Evolutionary conservation across 768 basidiomycete species (phyloP).

Genomic region (Auricularia cornea): DNA sequence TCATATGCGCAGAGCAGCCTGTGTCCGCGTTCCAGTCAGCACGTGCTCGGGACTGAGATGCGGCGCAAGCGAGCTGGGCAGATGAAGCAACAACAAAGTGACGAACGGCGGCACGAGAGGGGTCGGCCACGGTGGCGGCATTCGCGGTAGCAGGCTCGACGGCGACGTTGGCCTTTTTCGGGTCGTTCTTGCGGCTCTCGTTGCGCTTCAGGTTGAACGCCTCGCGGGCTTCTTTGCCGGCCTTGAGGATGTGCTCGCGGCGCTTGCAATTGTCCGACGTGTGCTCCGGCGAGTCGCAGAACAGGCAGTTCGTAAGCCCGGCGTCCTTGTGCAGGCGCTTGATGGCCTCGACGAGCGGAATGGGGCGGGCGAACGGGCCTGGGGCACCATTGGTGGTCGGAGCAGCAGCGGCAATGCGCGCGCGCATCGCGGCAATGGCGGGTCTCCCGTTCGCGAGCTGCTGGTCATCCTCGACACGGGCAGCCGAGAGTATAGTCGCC

Average conservation of each 20-base stretch:
- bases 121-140: neutral
- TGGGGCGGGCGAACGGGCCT: too few relatives aligned
- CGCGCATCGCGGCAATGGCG: neutral
- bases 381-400: too few relatives aligned
- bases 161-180: neutral
- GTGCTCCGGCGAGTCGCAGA: neutral
- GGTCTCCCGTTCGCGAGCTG: neutral
- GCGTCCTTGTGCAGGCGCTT: neutral
- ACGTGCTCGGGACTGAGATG: neutral
- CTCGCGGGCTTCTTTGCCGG: neutral
- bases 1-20: slow-evolving; percentile 28
- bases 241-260: neutral
- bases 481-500: neutral
- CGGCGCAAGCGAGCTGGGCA: neutral
- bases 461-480: neutral
- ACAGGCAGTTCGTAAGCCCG: neutral
- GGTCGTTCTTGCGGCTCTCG: neutral
- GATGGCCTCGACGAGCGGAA: neutral
- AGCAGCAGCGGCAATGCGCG: neutral
- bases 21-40: slow-evolving; percentile 24
- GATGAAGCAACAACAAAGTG: neutral
- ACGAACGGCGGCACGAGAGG: neutral
- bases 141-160: too few relatives aligned
- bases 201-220: neutral
- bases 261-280: neutral